phyloP scores from a whole-genome alignment of 495 filamentous ascomycete species.

The Aspergillus kassunensis region DNA sequence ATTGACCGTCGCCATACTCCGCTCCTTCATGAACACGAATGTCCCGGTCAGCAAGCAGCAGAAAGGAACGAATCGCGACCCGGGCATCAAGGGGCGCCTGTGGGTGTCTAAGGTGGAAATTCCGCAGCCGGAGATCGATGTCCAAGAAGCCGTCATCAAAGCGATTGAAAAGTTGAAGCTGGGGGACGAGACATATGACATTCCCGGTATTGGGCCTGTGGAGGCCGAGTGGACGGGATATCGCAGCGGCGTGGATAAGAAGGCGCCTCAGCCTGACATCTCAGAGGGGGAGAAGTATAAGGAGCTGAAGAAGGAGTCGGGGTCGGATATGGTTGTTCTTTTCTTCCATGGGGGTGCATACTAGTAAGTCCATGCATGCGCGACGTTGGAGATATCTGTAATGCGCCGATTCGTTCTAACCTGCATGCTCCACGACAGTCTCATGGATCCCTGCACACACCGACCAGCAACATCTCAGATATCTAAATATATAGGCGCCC shows the following conservation, averaged over 20 bases:
- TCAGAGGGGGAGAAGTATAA: conserved; percentile 69
- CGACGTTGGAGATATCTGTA: neutral
- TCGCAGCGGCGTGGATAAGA: conserved; percentile 52
- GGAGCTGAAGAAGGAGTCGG: conserved; percentile 66
- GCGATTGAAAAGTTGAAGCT: conserved; percentile 63
- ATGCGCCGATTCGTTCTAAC: neutral
- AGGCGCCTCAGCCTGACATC: conserved; percentile 52
- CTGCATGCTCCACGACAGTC: conserved; percentile 20
- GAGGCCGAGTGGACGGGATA: conserved; percentile 89
- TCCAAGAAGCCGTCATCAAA: conserved; percentile 54
- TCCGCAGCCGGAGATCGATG: conserved; percentile 51
- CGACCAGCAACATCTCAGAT: conserved; percentile 44
- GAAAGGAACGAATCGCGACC: conserved; percentile 54
- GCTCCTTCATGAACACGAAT: conserved; percentile 51
- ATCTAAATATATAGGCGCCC: conserved; percentile 49
- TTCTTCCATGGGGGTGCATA: conserved; percentile 93
- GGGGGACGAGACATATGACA: conserved; percentile 41
- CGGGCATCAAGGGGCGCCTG: conserved; percentile 69
- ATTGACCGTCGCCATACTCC: conserved; percentile 65
- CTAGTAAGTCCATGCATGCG: conserved; percentile 38
- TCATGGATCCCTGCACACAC: conserved; percentile 75
- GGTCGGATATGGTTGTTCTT: conserved; percentile 63
- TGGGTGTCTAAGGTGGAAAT: conserved; percentile 72
- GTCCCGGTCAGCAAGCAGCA: conserved; percentile 60
- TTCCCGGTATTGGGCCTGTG: conserved; percentile 54